Percentiles rank a stretch among this genome's conserved stretches.
These are phyloP conservation scores for Fusarium neocosmosporiellum DNA, from an alignment of 2,329 filamentous ascomycete species.

Conservation along the genomic window DNA sequence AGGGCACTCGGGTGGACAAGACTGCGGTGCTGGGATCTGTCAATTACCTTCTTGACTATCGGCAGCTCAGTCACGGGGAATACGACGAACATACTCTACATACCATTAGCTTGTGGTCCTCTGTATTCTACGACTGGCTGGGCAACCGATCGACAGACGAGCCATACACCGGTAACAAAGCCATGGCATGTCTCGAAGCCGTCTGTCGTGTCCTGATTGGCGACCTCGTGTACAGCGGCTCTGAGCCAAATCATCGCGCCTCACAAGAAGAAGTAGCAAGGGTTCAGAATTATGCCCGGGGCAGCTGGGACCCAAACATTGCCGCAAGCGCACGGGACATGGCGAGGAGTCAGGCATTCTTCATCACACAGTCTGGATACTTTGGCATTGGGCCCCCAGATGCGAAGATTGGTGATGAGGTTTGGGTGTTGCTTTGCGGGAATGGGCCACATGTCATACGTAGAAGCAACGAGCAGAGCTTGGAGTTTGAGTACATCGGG, in stretches of 20 bases:
- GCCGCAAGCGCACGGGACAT: background rate
- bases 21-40: background rate
- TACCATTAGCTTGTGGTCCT: background rate
- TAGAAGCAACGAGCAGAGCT: background rate
- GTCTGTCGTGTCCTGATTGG: background rate
- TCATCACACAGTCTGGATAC: background rate
- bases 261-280: background rate
- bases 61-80: background rate
- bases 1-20: background rate
- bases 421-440: background rate
- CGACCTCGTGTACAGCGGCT: background rate
- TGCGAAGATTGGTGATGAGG: background rate
- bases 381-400: background rate
- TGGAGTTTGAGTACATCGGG: background rate
- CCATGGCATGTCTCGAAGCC: background rate
- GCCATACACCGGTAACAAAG: background rate
- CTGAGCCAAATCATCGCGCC: background rate
- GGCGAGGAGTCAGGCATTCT: background rate
- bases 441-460: background rate
- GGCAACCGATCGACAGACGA: background rate
- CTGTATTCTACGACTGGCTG: background rate
- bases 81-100: background rate
- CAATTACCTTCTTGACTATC: background rate
- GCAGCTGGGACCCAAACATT: background rate
- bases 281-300: background rate